These are phyloP conservation scores for Decorospora gaudefroyi DNA, from an alignment of 2,329 filamentous ascomycete species.

Conservation along the genomic window DNA sequence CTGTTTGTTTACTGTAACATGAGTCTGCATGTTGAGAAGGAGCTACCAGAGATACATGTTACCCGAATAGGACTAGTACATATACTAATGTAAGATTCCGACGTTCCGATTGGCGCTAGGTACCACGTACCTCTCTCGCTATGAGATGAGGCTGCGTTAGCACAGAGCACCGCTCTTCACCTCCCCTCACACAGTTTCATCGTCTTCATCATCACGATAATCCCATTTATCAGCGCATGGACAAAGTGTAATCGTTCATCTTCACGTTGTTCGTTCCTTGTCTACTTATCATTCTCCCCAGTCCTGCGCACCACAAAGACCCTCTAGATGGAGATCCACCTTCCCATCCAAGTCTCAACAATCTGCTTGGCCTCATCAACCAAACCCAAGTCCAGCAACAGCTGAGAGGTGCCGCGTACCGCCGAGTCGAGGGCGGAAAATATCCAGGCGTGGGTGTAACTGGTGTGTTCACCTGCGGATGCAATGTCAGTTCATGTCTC, in stretches of 20 bases:
- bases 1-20: too few species aligned
- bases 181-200: too few species aligned
- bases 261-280: not conserved
- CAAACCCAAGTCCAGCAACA: constrained; percentile 64
- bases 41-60: too few species aligned
- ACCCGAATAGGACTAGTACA: too few species aligned
- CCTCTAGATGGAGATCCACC: constrained; percentile 56
- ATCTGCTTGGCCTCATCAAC: constrained; percentile 70
- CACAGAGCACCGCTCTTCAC: too few species aligned
- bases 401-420: constrained; percentile 63
- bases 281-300: not conserved
- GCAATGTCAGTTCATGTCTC: not conserved
- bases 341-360: constrained; percentile 66
- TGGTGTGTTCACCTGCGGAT: constrained; percentile 29
- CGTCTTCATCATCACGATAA: not conserved
- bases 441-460: constrained; percentile 71
- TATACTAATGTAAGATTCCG: too few species aligned
- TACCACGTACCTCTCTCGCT: too few species aligned
- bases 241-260: not conserved
- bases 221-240: not conserved
- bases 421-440: constrained; percentile 66
- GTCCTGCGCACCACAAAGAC: constrained; percentile 5
- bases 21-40: too few species aligned
- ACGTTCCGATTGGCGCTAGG: too few species aligned
- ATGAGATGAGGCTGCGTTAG: too few species aligned